Conservation (phyloP, 148 eudicot species). For the Camellia lanceoleosa region DNA sequence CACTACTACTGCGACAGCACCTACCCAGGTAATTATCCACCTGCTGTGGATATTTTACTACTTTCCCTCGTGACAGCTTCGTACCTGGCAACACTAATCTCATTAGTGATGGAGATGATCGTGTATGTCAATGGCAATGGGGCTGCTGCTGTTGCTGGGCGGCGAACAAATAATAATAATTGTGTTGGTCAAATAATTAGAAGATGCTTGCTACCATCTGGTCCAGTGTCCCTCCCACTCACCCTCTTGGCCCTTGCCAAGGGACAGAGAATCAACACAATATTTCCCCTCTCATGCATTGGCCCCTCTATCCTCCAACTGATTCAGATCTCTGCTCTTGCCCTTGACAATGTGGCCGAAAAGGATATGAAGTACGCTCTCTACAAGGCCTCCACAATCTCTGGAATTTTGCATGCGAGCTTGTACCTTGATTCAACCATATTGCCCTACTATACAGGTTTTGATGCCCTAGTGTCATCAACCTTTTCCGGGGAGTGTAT, state of each 20-base stretch:
- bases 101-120: constrained; percentile 21
- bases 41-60: constrained; percentile 24
- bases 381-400: constrained; percentile 48
- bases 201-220: constrained; percentile 49
- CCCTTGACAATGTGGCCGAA: constrained; percentile 24
- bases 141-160: background rate
- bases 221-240: constrained; percentile 46
- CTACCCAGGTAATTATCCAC: constrained; percentile 38
- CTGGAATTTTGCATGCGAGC: constrained; percentile 47
- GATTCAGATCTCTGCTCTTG: constrained; percentile 45
- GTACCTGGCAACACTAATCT: constrained; percentile 26
- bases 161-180: background rate
- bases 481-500: constrained; percentile 48
- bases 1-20: constrained; percentile 58
- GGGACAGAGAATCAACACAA: constrained; percentile 40
- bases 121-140: background rate
- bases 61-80: constrained; percentile 19
- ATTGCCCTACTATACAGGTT: constrained; percentile 55
- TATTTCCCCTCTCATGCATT: constrained; percentile 28
- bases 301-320: constrained; percentile 51
- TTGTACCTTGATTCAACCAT: constrained; percentile 45
- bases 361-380: constrained; percentile 43
- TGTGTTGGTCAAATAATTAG: constrained; percentile 15
- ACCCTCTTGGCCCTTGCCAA: constrained; percentile 41
- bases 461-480: constrained; percentile 44